Base-by-base conservation (phyloP, 352 stramenopile species). In the Globisporangium spiculum region DNA sequence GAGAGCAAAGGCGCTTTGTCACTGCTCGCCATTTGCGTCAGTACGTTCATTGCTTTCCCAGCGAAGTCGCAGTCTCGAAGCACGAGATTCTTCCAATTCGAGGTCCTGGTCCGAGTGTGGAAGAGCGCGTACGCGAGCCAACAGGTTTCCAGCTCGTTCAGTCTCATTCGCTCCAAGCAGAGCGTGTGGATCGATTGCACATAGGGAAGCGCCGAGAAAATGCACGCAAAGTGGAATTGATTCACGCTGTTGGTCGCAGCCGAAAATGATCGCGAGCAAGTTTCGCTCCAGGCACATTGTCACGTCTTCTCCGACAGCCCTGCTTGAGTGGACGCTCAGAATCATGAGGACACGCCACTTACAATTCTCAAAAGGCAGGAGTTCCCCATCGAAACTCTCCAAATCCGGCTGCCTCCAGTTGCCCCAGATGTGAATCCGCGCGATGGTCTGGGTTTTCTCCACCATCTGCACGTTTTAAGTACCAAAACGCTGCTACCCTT, bases 121-220 rank as follows among this genome's bases (percentile, higher is more conserved):
- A 56, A 56, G 50, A 56, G 50, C 50, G 6, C 50, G 9, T 32
- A 56, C 20, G n/a, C 50, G 50, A 56, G n/a, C 50, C n/a, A 56
- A 14, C 50, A 2, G 50, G 9, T 48, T 6, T 56, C n/a, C n/a
- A 32, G 30, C 30, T 32, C 30, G 30, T 32, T 32, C 30, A 32
- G 30, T 32, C 30, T 32, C 30, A 32, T 32, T 32, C 30, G 0
- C 30, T 32, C 30, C 30, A 32, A 32, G 30, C 30, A 32, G 30
- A 56, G 50, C 50, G 50, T 27, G 50, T 26, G 3, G 24, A 32
- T 56, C 10, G 50, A 26, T 8, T 56, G n/a, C 9, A 16, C 12
- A 16, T 20, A 48, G n/a, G n/a, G 50, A 30, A 56, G 9, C n/a
- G 50, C n/a, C 3, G 50, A 56, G 20, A 56, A 56, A 4, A 56